phyloP scores from a whole-genome alignment of 306 rosid species.

The Abrus pulchellus region DNA sequence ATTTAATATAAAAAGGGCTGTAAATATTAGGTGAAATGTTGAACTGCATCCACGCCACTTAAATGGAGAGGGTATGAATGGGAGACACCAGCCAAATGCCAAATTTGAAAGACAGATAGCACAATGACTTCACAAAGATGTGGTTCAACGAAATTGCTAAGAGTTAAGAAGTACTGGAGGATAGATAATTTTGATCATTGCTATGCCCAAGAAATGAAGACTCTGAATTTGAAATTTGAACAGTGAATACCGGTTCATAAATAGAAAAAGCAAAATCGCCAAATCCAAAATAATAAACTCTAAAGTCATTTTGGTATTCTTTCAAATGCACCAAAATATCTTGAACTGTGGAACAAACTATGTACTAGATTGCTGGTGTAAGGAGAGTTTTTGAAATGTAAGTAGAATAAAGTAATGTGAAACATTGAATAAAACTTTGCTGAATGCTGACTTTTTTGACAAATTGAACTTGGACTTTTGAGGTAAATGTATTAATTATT shows the following conservation, averaged over 20 bases:
- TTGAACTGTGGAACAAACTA: slow-evolving; percentile 22
- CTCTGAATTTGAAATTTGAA: slow-evolving; percentile 20
- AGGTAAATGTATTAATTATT: slow-evolving; percentile 1
- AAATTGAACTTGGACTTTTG: slow-evolving; percentile 21
- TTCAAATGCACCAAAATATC: slow-evolving; percentile 35
- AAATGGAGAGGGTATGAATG: slow-evolving; percentile 1
- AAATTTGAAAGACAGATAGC: too few species aligned
- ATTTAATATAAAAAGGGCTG: neutral
- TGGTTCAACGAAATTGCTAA: neutral
- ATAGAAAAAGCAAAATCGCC: slow-evolving; percentile 8
- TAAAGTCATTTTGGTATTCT: neutral
- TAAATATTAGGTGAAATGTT: neutral
- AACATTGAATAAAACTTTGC: slow-evolving; percentile 28
- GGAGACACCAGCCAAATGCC: neutral
- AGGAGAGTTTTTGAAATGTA: slow-evolving; percentile 5
- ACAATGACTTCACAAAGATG: too few species aligned
- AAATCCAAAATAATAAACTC: slow-evolving; percentile 21
- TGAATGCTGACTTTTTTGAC: slow-evolving; percentile 31
- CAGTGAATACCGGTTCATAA: slow-evolving; percentile 14
- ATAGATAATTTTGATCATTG: slow-evolving; percentile 2
- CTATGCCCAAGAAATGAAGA: slow-evolving; percentile 10
- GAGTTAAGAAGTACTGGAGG: neutral
- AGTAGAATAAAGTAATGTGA: slow-evolving; percentile 31
- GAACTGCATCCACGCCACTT: slow-evolving; percentile 1
- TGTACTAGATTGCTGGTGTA: neutral